These are phyloP conservation scores for Coleophoma crateriformis DNA, from an alignment of 2,329 filamentous ascomycete genomes.

Conservation along the genomic window DNA sequence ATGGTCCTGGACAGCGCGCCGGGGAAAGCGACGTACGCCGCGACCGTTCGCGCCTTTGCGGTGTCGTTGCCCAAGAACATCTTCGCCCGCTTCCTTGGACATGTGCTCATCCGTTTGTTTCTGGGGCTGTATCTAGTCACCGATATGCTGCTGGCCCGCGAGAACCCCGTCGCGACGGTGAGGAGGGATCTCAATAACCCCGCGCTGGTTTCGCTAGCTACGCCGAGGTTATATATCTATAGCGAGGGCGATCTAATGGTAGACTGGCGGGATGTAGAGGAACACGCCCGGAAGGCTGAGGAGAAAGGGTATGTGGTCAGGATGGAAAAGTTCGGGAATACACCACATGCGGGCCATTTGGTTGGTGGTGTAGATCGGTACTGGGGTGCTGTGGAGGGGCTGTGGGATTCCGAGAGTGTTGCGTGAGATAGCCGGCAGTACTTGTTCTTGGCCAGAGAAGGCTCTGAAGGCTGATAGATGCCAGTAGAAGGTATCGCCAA, in stretches of 20 bases:
- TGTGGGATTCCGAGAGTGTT: constrained; percentile 10
- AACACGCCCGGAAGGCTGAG: constrained; percentile 18
- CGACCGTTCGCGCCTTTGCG: constrained; percentile 13
- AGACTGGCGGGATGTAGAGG: constrained; percentile 18
- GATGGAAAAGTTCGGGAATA: constrained; percentile 15
- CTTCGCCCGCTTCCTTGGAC: constrained; percentile 7
- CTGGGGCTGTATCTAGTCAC: constrained; percentile 3
- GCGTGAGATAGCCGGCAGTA: too few relatives aligned
- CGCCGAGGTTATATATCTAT: constrained; percentile 20
- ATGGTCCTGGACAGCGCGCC: constrained; percentile 40
- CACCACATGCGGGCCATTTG: constrained; percentile 18
- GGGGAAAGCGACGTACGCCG: constrained; percentile 22
- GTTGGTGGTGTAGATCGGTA: constrained; percentile 14
- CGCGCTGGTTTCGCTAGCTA: constrained; percentile 8
- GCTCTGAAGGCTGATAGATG: too few relatives aligned
- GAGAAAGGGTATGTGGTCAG: constrained; percentile 11
- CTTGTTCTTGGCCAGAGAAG: too few relatives aligned
- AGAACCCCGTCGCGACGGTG: constrained; percentile 9
- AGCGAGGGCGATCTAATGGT: constrained; percentile 20
- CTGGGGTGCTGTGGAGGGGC: constrained; percentile 15
- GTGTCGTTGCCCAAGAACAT: constrained; percentile 20
- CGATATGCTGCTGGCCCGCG: constrained; percentile 3
- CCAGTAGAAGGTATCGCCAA: too few relatives aligned
- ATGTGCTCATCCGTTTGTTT: constrained; percentile 5
- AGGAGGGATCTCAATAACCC: constrained; percentile 15